Conservation (phyloP, 2,329 filamentous ascomycete genomes). For the Colletotrichum limetticola region DNA sequence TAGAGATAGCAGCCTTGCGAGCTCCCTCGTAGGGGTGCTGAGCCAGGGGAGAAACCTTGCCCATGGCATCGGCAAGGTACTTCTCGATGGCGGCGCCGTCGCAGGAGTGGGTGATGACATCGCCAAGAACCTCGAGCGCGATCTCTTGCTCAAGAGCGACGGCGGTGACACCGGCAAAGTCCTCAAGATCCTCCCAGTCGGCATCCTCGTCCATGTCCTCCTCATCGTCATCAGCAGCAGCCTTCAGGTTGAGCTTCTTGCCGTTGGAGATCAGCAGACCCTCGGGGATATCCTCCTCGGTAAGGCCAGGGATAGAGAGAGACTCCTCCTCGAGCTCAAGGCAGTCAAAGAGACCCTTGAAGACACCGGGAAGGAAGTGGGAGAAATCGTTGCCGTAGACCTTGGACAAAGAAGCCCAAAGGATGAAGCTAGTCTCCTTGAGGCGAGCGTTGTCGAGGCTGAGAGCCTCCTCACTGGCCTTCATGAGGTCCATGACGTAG, state of each 20-base stretch:
- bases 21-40: constrained; percentile 95
- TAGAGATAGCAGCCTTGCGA: constrained; percentile 90
- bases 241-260: constrained; percentile 85
- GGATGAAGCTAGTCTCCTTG: constrained; percentile 95
- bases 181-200: constrained; percentile 86
- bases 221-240: constrained; percentile 62
- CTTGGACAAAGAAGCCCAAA: constrained; percentile 95
- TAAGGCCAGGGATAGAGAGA: constrained; percentile 80
- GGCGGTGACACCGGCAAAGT: constrained; percentile 85
- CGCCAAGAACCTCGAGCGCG: constrained; percentile 92
- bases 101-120: constrained; percentile 89
- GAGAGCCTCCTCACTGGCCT: constrained; percentile 90
- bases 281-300: constrained; percentile 55
- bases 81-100: constrained; percentile 77
- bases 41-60: constrained; percentile 81
- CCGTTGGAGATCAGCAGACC: constrained; percentile 82
- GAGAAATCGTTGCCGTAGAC: constrained; percentile 89
- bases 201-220: constrained; percentile 72
- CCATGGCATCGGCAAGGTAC: constrained; percentile 90
- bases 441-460: constrained; percentile 89
- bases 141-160: constrained; percentile 97
- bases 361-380: constrained; percentile 80
- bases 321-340: constrained; percentile 91
- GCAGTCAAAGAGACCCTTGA: constrained; percentile 84
- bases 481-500: constrained; percentile 91